Evolutionary conservation across 495 filamentous ascomycete species (phyloP).

Genomic region (Penicillium silybi): DNA sequence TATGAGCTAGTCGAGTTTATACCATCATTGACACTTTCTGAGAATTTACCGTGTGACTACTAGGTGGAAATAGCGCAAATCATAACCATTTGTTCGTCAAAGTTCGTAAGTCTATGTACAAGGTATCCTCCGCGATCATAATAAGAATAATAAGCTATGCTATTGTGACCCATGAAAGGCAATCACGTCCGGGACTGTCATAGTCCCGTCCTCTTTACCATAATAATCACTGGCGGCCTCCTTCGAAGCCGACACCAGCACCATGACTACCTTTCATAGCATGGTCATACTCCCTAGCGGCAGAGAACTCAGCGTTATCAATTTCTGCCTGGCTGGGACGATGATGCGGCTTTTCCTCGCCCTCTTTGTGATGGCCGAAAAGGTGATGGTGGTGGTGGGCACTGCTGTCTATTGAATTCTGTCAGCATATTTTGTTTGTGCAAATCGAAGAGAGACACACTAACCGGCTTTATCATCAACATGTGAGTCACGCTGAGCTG

Average conservation of each 20-base stretch:
- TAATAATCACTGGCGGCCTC: neutral
- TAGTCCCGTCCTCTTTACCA: neutral
- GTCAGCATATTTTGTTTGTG: neutral
- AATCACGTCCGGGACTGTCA: neutral
- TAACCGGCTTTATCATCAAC: neutral
- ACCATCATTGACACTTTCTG: no score
- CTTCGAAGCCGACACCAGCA: slow-evolving; percentile 4
- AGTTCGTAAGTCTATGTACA: neutral
- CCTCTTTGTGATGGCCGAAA: neutral
- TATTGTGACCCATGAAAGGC: neutral
- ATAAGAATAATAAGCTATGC: no score
- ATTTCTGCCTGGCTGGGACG: slow-evolving; percentile 4
- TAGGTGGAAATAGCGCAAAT: neutral
- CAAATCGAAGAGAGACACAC: neutral
- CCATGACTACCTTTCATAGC: slow-evolving; percentile 3
- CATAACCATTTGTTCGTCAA: neutral
- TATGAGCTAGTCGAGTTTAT: no score
- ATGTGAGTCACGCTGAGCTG: neutral
- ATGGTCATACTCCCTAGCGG: slow-evolving; percentile 3
- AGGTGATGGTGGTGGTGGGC: neutral
- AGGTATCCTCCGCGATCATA: no score
- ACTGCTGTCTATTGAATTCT: neutral
- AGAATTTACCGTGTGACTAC: no score
- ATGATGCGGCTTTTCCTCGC: neutral
- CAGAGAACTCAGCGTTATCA: neutral